phyloP scores from a whole-genome alignment of 768 basidiomycete genomes.

The Leucocoprinus birnbaumii region DNA sequence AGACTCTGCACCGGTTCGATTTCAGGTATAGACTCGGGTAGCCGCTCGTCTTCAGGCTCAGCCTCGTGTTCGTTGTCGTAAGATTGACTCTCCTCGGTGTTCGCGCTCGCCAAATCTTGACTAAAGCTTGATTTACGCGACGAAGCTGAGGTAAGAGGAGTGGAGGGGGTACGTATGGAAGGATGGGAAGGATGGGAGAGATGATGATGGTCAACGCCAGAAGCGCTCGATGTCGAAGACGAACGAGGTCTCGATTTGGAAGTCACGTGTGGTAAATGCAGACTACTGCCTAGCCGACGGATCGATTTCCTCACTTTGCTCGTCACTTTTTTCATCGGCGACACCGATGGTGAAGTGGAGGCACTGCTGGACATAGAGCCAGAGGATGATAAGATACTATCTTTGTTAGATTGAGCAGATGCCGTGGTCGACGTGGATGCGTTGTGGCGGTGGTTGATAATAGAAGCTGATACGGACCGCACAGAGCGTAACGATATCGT shows the following conservation, averaged over 20 bases:
- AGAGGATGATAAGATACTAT: constrained; percentile 4
- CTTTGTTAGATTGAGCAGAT: constrained; percentile 6
- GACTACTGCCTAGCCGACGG: constrained; percentile 26
- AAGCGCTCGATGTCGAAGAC: constrained; percentile 22
- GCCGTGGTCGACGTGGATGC: constrained; percentile 9
- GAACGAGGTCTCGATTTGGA: constrained; percentile 9
- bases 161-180: background rate
- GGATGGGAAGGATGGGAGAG: constrained; percentile 26
- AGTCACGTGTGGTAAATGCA: constrained; percentile 32
- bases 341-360: constrained; percentile 12
- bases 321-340: constrained; percentile 26
- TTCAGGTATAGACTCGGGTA: background rate
- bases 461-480: constrained; percentile 11
- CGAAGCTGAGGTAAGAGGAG: background rate
- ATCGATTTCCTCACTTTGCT: constrained; percentile 30
- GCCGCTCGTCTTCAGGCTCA: background rate
- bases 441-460: constrained; percentile 3
- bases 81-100: background rate
- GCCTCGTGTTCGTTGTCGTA: background rate
- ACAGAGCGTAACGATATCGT: constrained; percentile 11
- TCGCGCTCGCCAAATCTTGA: background rate
- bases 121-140: background rate
- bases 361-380: background rate
- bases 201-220: constrained; percentile 34
- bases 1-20: background rate